These are phyloP conservation scores for Parasitella parasitica DNA, from an alignment of 371 early-diverging fungal species.

Conservation along the genomic window DNA sequence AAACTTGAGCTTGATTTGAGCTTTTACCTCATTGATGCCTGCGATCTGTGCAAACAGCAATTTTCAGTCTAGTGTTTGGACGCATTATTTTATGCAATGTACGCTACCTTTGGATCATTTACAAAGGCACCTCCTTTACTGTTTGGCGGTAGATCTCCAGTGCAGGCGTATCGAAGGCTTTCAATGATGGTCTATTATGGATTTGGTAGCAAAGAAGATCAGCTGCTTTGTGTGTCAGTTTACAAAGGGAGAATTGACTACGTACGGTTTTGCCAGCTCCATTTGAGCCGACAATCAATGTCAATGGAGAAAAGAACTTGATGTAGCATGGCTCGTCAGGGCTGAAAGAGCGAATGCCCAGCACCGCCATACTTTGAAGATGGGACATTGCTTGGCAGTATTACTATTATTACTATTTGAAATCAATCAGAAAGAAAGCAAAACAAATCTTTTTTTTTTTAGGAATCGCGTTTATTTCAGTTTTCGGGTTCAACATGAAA, in stretches of 20 bases:
- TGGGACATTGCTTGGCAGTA: constrained; percentile 65
- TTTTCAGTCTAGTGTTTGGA: no score
- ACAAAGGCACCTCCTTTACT: constrained; percentile 93
- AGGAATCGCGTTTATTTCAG: neutral
- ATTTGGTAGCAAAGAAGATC: neutral
- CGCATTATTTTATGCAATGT: neutral
- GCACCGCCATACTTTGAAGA: constrained; percentile 78
- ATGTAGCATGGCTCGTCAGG: constrained; percentile 81
- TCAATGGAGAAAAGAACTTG: constrained; percentile 93
- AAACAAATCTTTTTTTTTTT: neutral
- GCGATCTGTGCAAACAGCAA: constrained; percentile 65
- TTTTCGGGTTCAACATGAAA: neutral
- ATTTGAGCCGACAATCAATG: constrained; percentile 98
- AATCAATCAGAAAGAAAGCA: neutral
- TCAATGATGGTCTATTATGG: constrained; percentile 92
- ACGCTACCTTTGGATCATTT: constrained; percentile 90
- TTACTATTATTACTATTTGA: neutral
- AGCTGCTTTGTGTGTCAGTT: no score
- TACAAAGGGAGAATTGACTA: neutral
- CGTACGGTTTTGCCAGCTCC: constrained; percentile 96
- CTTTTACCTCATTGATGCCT: constrained; percentile 85
- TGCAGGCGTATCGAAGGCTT: constrained; percentile 95
- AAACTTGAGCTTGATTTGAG: constrained; percentile 93
- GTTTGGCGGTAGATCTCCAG: constrained; percentile 97
- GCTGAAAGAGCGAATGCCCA: constrained; percentile 96